Conservation (phyloP, 2,329 filamentous ascomycete genomes). For the Neocucurbitaria cava region DNA sequence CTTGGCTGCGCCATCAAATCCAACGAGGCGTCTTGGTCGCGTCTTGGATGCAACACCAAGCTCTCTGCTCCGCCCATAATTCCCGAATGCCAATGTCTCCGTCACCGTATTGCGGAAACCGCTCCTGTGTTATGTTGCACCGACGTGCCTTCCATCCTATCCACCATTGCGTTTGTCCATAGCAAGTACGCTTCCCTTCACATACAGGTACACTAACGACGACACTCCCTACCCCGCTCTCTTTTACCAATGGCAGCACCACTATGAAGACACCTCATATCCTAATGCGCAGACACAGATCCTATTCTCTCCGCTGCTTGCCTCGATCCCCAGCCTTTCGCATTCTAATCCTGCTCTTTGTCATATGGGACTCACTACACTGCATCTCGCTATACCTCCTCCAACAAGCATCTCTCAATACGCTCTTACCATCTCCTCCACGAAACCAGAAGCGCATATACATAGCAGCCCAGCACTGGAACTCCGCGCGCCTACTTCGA, state of each 20-base stretch:
- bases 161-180: background rate
- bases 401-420: conserved; percentile 20
- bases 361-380: conserved; percentile 30
- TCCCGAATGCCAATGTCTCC: background rate
- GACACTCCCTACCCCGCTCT: background rate
- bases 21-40: conserved; percentile 4
- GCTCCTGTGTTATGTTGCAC: background rate
- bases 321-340: conserved; percentile 25
- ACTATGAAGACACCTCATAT: background rate
- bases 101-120: background rate
- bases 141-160: background rate
- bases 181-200: background rate
- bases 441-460: conserved; percentile 58
- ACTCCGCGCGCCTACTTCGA: conserved; percentile 66
- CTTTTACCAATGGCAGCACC: background rate
- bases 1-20: conserved; percentile 5
- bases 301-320: conserved; percentile 25
- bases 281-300: conserved; percentile 24
- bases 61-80: background rate
- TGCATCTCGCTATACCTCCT: conserved; percentile 23
- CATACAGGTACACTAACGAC: no score
- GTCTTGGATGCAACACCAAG: conserved; percentile 4
- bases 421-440: conserved; percentile 19
- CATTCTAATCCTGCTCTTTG: conserved; percentile 24
- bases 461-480: conserved; percentile 75